A percentile compares a stretch with the other conserved stretches of the same genome.
These are phyloP conservation scores for Phalaenopsis equestris DNA, from an alignment of 106 monocot species.

Conservation along the genomic window DNA sequence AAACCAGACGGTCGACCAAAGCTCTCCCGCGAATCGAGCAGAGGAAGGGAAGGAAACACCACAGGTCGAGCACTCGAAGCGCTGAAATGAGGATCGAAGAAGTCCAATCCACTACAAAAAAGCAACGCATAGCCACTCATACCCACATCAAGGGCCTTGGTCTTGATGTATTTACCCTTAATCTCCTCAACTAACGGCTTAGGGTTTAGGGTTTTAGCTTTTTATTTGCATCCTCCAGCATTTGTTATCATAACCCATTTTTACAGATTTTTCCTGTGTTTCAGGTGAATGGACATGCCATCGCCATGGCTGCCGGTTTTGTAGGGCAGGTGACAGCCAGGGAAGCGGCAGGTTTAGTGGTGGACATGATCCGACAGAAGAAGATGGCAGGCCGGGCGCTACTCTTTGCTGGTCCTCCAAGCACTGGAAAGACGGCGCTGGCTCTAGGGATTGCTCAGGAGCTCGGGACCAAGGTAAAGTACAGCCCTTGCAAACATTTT, in stretches of 20 bases:
- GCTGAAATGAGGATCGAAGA: constrained; percentile 64
- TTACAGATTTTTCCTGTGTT: background rate
- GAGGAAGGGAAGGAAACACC: background rate
- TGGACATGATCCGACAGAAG: constrained; percentile 97
- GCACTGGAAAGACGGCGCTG: constrained; percentile 94
- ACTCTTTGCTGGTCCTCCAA: constrained; percentile 84
- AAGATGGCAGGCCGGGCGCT: constrained; percentile 97
- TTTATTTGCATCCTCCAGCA: background rate
- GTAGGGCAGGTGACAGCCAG: constrained; percentile 85
- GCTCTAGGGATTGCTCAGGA: constrained; percentile 93
- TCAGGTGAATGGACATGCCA: constrained; percentile 58
- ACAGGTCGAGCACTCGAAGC: background rate
- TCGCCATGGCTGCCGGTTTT: constrained; percentile 78
- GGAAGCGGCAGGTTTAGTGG: constrained; percentile 87
- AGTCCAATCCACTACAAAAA: constrained; percentile 69
- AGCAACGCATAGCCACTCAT: constrained; percentile 75
- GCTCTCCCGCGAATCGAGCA: background rate
- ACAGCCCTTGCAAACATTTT: background rate
- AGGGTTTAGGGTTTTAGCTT: constrained; percentile 15
- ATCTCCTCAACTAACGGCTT: background rate
- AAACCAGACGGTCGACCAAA: background rate
- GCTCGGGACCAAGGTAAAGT: constrained; percentile 82
- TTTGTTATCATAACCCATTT: background rate
- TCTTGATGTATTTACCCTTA: constrained; percentile 37
- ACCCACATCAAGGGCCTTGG: constrained; percentile 90